Base-by-base conservation (phyloP, 768 basidiomycete species). In the Lyophyllum atratum region DNA sequence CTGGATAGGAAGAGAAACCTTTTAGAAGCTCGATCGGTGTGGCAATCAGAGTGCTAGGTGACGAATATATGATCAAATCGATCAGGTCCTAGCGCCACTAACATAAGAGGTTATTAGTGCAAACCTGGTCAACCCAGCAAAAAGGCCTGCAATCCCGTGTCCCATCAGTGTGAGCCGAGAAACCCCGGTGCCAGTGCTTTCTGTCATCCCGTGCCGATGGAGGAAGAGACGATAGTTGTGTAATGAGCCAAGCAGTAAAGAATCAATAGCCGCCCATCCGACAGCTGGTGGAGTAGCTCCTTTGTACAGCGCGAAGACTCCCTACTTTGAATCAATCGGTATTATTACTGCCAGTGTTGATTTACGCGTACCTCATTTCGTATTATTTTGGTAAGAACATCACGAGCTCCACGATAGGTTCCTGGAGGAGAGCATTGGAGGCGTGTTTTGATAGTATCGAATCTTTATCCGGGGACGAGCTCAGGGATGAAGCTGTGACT, bases 1-100 rank as follows among this genome's bases (percentile, higher is more conserved):
- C 28, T 68, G 15, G 63, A 43, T 19, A 47, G 29, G 56, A 25
- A 37, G 3, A 49, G 46, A 57, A 44, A 80, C 86, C 85, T 81
- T 93, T 93, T 58, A 93, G 74, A 52, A 86, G 79, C 68, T 93
- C 92, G 34, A 92, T 80, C 1, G 91, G 90, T 14, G 89, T 90
- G 5, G 91, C 89, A 25, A 92, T 70, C 17, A 86, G 54, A 12
- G 89, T 83, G 64, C 89, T 90, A 60, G 17, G 45, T 29, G 51
- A 51, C 28, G 17, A 52, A 56, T 56, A 53, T 24, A 46, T 15
- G 34, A 37, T n/a, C n/a, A 31, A 37, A 28, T 14, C 48, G 31
- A 55, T 58, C 50, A 43, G 44, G 46, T 47, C 42, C 49, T 2
- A 17, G 43, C 52, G 49, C 54, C 53, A 49, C 21, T 37, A 15